Base-by-base conservation (phyloP, 2,329 filamentous ascomycete species). In the Monilinia vaccinii-corymbosi region DNA sequence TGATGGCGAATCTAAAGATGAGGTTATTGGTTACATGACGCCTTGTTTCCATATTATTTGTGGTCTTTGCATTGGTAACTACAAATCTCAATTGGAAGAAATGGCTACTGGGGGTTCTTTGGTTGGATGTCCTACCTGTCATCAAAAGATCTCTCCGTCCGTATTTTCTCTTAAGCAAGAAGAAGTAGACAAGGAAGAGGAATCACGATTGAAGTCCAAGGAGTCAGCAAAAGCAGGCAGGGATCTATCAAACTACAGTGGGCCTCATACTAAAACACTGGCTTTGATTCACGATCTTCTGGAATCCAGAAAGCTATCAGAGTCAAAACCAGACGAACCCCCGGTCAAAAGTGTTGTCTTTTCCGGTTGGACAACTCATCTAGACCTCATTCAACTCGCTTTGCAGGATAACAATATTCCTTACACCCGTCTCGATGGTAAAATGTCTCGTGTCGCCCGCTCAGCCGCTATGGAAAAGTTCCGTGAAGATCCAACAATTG, bases 311-410 rank as follows among this genome's bases (percentile, higher is more conserved):
- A 77, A 78, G 0, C 82, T 86, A 70, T 89, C 84, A 62, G 79
- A 81, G 42, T 76, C 75, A 0, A 77, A 82, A 11, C 82, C 84
- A 3, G 23, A 61, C 0, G 75, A 81, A 13, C 81, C 84, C 0
- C 92, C 92, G 0, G 88, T 90, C 74, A 97, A 96, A 73, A 94
- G 90, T 31, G 91, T 99, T 16, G 85, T 99, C 8, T 97, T 97
- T 74, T 96, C 91, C 0, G 87, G 86, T n/a, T 97, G 94, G 92
- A 97, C 94, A 0, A 87, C 88, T 0, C 92, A 97, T 71, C 83
- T 99, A 18, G 92, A 97, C 71, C 82, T 99, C 23, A 96, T 99
- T 66, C 85, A 94, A 70, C 79, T 90, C 53, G 93, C 92, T 0
- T 80, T 97, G 16, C 79, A 84, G 34, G 79, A 83, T 53, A 80